These are phyloP conservation scores for Trichoderma koningii DNA, from an alignment of 2,329 filamentous ascomycete species.

Conservation along the genomic window DNA sequence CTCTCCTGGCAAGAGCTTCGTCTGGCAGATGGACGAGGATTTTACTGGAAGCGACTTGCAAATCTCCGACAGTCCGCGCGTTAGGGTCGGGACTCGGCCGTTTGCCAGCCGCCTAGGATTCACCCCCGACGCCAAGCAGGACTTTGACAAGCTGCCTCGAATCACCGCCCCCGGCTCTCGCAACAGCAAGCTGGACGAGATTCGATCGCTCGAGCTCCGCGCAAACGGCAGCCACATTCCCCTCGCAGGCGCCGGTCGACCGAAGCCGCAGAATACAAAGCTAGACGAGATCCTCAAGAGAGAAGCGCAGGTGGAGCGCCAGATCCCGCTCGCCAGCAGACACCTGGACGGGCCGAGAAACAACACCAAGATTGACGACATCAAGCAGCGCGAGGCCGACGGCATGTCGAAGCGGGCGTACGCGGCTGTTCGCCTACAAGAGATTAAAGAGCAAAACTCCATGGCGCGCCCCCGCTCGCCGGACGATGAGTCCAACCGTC, in stretches of 20 bases:
- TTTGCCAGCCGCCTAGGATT: slow-evolving; percentile 42
- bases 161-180: slow-evolving; percentile 38
- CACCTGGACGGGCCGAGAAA: slow-evolving; percentile 41
- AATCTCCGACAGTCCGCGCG: slow-evolving; percentile 57
- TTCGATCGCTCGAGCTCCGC: slow-evolving; percentile 47
- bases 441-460: slow-evolving; percentile 55
- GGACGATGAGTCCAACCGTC: slow-evolving; percentile 39
- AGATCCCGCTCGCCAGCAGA: slow-evolving; percentile 39
- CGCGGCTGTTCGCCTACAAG: slow-evolving; percentile 53
- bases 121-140: slow-evolving; percentile 35
- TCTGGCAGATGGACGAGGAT: slow-evolving; percentile 59
- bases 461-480: slow-evolving; percentile 49
- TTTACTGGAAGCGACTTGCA: slow-evolving; percentile 60
- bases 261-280: slow-evolving; percentile 37
- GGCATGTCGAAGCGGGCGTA: slow-evolving; percentile 50
- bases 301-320: slow-evolving; percentile 39
- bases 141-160: slow-evolving; percentile 36
- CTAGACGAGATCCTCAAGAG: slow-evolving; percentile 43
- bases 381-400: slow-evolving; percentile 48
- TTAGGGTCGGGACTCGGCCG: slow-evolving; percentile 44
- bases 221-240: slow-evolving; percentile 35
- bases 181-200: slow-evolving; percentile 51
- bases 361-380: slow-evolving; percentile 54
- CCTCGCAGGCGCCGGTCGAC: slow-evolving; percentile 24
- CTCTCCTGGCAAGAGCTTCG: slow-evolving; percentile 56